Evolutionary conservation across 352 stramenopile species (phyloP), one percentile per base, ranked within the genome.

Genomic region (Phytophthora sp.): DNA sequence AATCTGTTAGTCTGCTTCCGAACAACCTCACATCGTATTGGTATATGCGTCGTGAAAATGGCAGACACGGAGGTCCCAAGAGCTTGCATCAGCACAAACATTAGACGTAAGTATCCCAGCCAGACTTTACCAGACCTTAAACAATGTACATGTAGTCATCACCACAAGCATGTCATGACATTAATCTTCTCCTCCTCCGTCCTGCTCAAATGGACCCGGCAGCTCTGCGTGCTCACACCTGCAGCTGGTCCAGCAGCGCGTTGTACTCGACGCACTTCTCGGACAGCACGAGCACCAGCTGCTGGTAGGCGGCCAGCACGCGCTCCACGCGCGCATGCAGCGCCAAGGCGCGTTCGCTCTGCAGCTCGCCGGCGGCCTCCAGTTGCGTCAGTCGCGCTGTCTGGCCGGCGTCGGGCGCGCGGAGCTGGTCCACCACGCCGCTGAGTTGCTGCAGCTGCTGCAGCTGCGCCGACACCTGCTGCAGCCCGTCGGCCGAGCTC

Each of bases 241-340:
- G 56, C 4, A 90, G 43, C 44, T 90, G 74, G 21, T 90, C 74
- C 50, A 90, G 60, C 27, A 90, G 44, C 10, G 69, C 49, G 39
- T 72, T 81, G 66, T 77, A 83, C 72, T 90, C 78, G 63, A 88
- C 81, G 50, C 74, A 88, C 54, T 91, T 91, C 62, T 87, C 75
- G 2, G 82, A 91, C 52, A 91, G 55, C 43, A 88, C 67, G 66
- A 84, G 73, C 42, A 91, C 76, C 79, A 89, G 81, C 58, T 88
- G 73, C 68, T 87, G 79, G 66, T 91, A 89, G 17, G 71, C 67
- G 15, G 62, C 41, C 26, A 91, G 66, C 49, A 89, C 44, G 3
- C 74, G 74, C 48, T 89, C 75, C 26, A 89, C 70, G 48, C 77
- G 67, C 11, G 50, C 50, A 46, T 91, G 82, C 39, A 88, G 39